phyloP scores from a whole-genome alignment of 306 rosid genomes.

The Vachellia collinsii region DNA sequence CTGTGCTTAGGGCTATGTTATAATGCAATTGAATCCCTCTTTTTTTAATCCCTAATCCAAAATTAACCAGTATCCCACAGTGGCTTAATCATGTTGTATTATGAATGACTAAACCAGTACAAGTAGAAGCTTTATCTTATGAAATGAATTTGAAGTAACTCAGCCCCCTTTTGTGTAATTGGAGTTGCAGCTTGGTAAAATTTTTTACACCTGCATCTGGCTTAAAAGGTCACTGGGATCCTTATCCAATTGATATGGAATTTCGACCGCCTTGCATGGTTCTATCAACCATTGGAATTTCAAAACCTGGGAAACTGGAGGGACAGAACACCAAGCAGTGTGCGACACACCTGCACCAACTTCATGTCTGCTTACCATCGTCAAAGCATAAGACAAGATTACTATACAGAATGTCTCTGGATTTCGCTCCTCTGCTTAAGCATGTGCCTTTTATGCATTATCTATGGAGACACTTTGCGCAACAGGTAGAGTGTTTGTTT shows the following conservation, averaged over 20 bases:
- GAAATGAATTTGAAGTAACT: conserved; percentile 15
- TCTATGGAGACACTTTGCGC: conserved; percentile 34
- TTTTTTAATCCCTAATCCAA: not conserved
- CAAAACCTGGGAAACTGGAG: conserved; percentile 73
- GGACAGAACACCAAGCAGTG: conserved; percentile 69
- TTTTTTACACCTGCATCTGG: conserved; percentile 73
- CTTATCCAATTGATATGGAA: conserved; percentile 85
- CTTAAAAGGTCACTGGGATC: conserved; percentile 83
- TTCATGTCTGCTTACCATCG: conserved; percentile 77
- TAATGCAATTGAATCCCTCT: conserved; percentile 14
- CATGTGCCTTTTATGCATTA: conserved; percentile 40
- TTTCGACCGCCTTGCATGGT: conserved; percentile 83
- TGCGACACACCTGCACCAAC: conserved; percentile 74
- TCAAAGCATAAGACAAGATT: conserved; percentile 64
- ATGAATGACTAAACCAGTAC: not conserved
- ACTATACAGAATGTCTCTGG: conserved; percentile 76
- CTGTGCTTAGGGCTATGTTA: not conserved
- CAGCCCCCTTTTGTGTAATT: conserved; percentile 17
- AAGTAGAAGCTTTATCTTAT: conserved; percentile 10
- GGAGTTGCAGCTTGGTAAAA: conserved; percentile 66
- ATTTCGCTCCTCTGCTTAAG: conserved; percentile 68
- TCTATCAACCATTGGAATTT: conserved; percentile 77
- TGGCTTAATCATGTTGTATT: not conserved
- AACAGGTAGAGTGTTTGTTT: conserved; percentile 8
- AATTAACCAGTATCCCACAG: conserved; percentile 1